Base-by-base conservation (phyloP, 164 flowering plant genomes). In the Cinnamomum chago region DNA sequence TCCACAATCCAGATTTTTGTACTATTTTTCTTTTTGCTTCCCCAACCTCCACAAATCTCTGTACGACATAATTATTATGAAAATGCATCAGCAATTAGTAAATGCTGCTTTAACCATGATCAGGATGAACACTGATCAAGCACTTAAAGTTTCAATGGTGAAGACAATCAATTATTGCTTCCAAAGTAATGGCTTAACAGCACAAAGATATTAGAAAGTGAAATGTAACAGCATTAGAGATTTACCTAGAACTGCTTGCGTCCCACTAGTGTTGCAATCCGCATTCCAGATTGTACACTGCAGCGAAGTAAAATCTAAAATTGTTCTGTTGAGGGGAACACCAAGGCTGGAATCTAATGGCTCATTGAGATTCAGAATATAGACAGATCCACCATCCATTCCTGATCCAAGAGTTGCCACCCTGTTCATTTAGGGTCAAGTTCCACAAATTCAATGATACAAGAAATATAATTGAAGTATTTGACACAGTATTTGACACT, bases 281-380 rank as follows among this genome's bases (percentile, higher is more conserved):
- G 90, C 91, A 27, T 90, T 84, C 98, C 98, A 95, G 64, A 95
- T 77, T 40, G 98, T 92, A 73, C 87, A 84, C 55, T 76, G 80
- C 73, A 88, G 75, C 28, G 90, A 79, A 78, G 86, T 83, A 81
- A 86, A 79, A 64, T 76, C 73, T 58, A 71, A 28, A 50, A 86
- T 62, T 70, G 81, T 80, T 62, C 60, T 77, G 25, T 76, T 30
- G n/a, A 77, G 20, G 66, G 75, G 75, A 75, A 25, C 18, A 20
- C 70, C 58, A 30, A 73, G 81, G 75, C 33, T 5, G 30, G 84
- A 73, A 76, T 90, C 89, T 9, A 86, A 67, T 51, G 91, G 86
- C 58, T 83, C 86, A 73, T 40, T 76, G 2, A 90, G 84, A 73
- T 87, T 81, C 70, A 91, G 65, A 80, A 81, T 3, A 77, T 79